Conservation (phyloP, 1,139 yeast genomes). For the Zygosaccharomyces sapae region DNA sequence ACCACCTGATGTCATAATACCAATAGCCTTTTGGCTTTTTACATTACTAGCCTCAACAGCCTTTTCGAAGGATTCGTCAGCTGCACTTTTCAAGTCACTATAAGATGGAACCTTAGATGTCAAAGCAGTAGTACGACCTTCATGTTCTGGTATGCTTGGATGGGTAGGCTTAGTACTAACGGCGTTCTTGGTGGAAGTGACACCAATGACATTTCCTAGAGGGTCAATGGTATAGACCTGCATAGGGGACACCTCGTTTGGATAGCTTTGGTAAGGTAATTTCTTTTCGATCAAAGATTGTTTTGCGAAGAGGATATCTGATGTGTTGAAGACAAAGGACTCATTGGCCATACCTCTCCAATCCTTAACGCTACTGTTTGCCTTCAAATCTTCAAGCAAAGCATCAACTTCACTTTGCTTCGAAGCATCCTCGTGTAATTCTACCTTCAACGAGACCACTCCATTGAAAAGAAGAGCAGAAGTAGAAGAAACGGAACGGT, state of each 20-base stretch:
- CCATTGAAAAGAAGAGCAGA: constrained; percentile 23
- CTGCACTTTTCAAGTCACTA: constrained; percentile 26
- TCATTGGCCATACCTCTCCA: constrained; percentile 38
- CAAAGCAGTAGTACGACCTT: constrained; percentile 18
- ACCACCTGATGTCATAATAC: constrained; percentile 97
- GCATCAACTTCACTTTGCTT: constrained; percentile 19
- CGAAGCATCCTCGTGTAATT: constrained; percentile 21
- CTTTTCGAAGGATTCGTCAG: constrained; percentile 21
- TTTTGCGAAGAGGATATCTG: constrained; percentile 30
- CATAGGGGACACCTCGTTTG: constrained; percentile 63
- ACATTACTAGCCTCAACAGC: constrained; percentile 24
- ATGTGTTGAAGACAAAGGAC: constrained; percentile 34
- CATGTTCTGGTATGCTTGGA: constrained; percentile 16
- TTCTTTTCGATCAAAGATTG: constrained; percentile 22
- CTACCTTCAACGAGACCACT: constrained; percentile 23
- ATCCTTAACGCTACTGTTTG: constrained; percentile 26
- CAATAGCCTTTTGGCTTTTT: constrained; percentile 46
- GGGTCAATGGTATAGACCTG: constrained; percentile 58
- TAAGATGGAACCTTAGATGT: constrained; percentile 30
- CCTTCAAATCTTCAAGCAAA: constrained; percentile 17
- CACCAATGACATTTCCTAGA: constrained; percentile 62
- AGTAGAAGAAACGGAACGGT: constrained; percentile 9
- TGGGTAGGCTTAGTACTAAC: constrained; percentile 48
- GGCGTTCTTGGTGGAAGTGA: constrained; percentile 57
- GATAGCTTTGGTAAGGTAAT: constrained; percentile 40